Evolutionary conservation across 1,284 basidiomycete species (phyloP), one percentile per base, ranked within the genome.

Genomic region (Fistulinella cinereoalba): DNA sequence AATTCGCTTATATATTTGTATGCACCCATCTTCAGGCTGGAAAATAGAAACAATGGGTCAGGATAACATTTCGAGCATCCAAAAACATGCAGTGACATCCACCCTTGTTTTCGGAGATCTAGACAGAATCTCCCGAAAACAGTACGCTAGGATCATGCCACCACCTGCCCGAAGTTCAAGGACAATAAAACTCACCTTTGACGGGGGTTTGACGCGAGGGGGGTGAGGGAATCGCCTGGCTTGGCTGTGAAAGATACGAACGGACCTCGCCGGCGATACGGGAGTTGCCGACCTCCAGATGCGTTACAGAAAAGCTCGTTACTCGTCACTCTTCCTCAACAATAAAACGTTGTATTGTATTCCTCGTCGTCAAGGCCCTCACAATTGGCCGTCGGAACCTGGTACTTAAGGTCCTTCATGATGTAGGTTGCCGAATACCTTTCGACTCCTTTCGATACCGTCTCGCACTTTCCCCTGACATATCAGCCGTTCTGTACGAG

Each of bases 1-100:
- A 98, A 79, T 79, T 98, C 96, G 64, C 90, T 85, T 67, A 98
- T 86, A 73, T 99, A 98, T 76, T 96, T 97, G 88, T 95, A 95
- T 69, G 92, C 88, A 67, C 88, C 88, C 87, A 90, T 90, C 66
- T 73, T 74, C 54, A 64, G 43, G 50, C 64, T 66, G 45, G 38
- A 46, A 41, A 42, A 46, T 36, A 22, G 37, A 52, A 43, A 39
- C n/a, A 29, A 27, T 34, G 3, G 9, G 49, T 66, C 49, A 68
- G 64, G 40, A 42, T 22, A 29, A 24, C 29, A 42, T 16, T n/a
- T 32, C 18, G 2, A 28, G 6, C 47, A 64, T 68, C 62, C 39
- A 27, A 43, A 22, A 29, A 46, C 39, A 44, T 32, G 43, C n/a
- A 34, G 16, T 23, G 37, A 21, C 60, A 65, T 65, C 62, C 62